These are phyloP conservation scores for Dalechampia spathulata DNA, from an alignment of 441 rosid genomes.

Conservation along the genomic window DNA sequence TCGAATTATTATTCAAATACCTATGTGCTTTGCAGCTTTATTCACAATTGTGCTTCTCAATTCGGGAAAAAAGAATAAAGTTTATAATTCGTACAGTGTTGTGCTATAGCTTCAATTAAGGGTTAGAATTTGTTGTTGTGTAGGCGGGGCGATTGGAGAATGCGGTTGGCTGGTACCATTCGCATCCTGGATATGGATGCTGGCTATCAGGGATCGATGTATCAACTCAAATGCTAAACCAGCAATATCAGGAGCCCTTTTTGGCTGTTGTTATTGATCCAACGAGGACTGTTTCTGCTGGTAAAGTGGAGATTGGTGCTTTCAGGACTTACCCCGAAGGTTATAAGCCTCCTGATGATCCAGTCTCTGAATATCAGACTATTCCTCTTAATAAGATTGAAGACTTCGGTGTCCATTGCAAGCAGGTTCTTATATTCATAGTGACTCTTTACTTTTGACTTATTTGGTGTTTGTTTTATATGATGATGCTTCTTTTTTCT, in stretches of 20 bases:
- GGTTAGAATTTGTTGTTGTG: too few species aligned
- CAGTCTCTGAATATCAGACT: constrained; percentile 92
- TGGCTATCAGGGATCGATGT: constrained; percentile 99
- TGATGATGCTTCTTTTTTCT: too few species aligned
- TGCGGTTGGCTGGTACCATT: constrained; percentile 98
- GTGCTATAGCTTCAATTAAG: too few species aligned
- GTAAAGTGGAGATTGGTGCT: constrained; percentile 99
- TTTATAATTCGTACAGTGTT: too few species aligned
- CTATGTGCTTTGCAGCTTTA: too few species aligned
- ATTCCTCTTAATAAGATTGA: constrained; percentile 95
- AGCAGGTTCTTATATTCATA: constrained; percentile 51
- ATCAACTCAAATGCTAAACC: constrained; percentile 95
- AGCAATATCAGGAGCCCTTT: constrained; percentile 93
- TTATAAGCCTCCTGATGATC: constrained; percentile 84
- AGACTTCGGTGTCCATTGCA: constrained; percentile 97
- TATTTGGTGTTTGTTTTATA: too few species aligned
- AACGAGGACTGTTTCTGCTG: constrained; percentile 97
- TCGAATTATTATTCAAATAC: too few species aligned
- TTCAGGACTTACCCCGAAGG: constrained; percentile 97
- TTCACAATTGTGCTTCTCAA: too few species aligned
- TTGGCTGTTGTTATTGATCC: constrained; percentile 98
- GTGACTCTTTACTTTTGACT: not conserved
- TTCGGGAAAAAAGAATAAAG: too few species aligned
- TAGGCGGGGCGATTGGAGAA: constrained; percentile 96
- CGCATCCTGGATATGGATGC: constrained; percentile 98